Evolutionary conservation across 495 filamentous ascomycete species (phyloP).

Genomic region (Beverwykella pulmonaria): DNA sequence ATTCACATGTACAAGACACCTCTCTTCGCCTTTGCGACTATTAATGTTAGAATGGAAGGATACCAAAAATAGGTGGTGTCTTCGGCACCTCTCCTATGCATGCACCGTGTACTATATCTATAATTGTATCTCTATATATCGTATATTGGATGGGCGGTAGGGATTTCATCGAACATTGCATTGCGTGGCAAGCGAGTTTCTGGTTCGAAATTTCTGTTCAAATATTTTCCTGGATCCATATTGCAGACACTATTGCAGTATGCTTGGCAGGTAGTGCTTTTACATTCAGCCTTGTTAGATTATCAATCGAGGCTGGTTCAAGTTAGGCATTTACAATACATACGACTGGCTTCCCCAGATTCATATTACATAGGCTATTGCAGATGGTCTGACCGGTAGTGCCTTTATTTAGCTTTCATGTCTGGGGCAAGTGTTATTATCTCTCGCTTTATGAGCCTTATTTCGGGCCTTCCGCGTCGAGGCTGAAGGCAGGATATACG

Average conservation of each 20-base stretch:
- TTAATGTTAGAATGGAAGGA: no score
- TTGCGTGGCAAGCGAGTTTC: not conserved
- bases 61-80: not conserved
- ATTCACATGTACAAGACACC: not conserved
- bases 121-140: not conserved
- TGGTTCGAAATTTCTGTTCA: not conserved
- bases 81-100: not conserved
- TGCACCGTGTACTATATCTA: no score
- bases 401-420: not conserved
- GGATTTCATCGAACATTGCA: not conserved
- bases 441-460: not conserved
- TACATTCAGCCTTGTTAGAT: no score
- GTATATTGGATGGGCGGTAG: not conserved
- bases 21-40: not conserved
- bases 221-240: no score
- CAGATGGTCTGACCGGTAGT: constrained; percentile 4
- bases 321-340: no score
- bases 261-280: no score
- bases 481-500: no score
- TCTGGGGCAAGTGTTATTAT: not conserved
- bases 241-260: no score
- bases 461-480: no score
- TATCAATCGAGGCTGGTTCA: no score
- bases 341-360: not conserved
- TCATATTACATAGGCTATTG: constrained; percentile 9